Evolutionary conservation across 176 grass and related monocot genomes (phyloP).

Genomic region (Cenchrus americanus): DNA sequence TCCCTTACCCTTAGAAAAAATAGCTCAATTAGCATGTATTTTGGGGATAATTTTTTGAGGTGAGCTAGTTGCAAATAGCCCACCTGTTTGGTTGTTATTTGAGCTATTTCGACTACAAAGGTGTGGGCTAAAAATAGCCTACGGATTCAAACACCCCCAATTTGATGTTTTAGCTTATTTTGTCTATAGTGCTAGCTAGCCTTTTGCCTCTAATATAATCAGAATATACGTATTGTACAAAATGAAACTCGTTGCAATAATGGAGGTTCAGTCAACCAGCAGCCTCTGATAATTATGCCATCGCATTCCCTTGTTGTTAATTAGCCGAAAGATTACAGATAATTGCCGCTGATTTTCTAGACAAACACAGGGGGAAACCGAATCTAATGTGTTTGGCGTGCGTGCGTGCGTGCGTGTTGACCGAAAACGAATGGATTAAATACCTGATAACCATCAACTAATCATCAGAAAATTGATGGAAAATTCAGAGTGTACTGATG

Average conservation of each 20-base stretch:
- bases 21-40: too few relatives aligned
- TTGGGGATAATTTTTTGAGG: too few relatives aligned
- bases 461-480: too few relatives aligned
- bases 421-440: neutral
- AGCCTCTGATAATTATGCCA: neutral
- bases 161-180: neutral
- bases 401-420: neutral
- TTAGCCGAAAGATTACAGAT: neutral
- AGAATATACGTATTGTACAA: neutral
- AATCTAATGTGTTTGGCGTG: conserved; percentile 31
- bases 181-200: neutral
- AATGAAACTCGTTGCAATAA: neutral
- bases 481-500: too few relatives aligned
- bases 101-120: too few relatives aligned
- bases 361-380: neutral
- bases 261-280: neutral
- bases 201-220: neutral
- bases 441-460: too few relatives aligned
- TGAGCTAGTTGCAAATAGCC: too few relatives aligned
- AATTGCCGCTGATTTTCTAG: neutral
- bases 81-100: too few relatives aligned
- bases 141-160: too few relatives aligned
- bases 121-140: too few relatives aligned
- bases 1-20: too few relatives aligned
- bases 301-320: neutral